Base-by-base conservation (phyloP, 352 stramenopile species). In the Albugo candida region DNA sequence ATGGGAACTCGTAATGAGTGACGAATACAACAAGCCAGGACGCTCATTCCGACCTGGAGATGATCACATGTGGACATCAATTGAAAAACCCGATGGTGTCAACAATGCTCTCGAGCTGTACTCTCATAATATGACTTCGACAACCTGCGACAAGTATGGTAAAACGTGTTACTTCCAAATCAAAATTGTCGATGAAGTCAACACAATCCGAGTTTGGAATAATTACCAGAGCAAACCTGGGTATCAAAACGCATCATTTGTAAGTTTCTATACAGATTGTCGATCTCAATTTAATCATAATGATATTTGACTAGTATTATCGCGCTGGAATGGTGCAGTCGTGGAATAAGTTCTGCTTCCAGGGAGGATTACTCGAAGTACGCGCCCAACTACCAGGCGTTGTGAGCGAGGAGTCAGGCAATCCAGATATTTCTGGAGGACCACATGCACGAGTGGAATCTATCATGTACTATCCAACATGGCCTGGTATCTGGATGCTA, bases 301-400 rank as follows among this genome's bases (percentile, higher is more conserved):
- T 36, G 6, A 16, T 17, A n/a, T 31, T 60, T 20, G 24, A 63
- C 27, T 81, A 77, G 48, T 59, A 58, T 47, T 80, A 81, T 40
- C 49, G 55, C 2, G 76, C 68, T 24, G 83, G 61, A 1, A 93
- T 94, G 75, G 37, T 96, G 4, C 81, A 91, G 49, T 65, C 55
- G 16, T 96, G 84, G 84, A 84, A 96, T 65, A 96, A 96, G 61
- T 95, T 96, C 55, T 96, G 84, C 59, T 94, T 94, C 55, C 88
- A 84, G 17, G 84, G 84, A 24, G 84, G 84, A 17, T 88, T 94
- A 39, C 53, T 95, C 8, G 84, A 95, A 57, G 75, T 94, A 14
- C 56, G 70, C 39, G 67, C 82, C 13, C 74, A 84, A 48, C 62
- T 95, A 12, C 91, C 91, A 0, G 91, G 86, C 10, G 73, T 81